Evolutionary conservation across 2,329 filamentous ascomycete species (phyloP).

Genomic region (Penicillium sp.): DNA sequence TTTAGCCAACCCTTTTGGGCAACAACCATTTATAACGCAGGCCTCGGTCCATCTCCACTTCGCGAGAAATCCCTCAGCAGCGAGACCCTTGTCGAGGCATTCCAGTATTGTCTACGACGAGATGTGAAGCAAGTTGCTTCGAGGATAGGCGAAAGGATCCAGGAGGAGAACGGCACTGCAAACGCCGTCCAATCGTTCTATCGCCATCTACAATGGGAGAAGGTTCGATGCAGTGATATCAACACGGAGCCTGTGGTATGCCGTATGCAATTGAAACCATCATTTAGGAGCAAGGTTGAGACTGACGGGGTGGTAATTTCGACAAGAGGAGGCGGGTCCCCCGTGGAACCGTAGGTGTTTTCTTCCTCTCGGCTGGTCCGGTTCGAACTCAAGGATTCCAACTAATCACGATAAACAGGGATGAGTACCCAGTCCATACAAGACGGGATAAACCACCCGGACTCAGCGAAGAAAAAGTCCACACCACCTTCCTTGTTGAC

Average conservation of each 20-base stretch:
- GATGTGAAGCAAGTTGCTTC: background rate
- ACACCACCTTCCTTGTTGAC: background rate
- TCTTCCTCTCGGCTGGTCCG: background rate
- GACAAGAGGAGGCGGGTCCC: background rate
- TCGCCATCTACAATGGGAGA: constrained; percentile 3
- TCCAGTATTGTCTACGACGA: background rate
- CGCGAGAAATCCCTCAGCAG: background rate
- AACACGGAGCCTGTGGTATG: background rate
- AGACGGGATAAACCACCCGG: background rate
- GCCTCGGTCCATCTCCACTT: background rate
- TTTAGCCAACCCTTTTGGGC: background rate
- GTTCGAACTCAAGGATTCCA: background rate
- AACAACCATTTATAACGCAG: background rate
- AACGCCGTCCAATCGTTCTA: constrained; percentile 7
- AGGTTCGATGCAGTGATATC: background rate
- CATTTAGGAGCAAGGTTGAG: background rate
- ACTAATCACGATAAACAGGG: background rate
- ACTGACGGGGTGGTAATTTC: background rate
- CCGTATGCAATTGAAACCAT: background rate
- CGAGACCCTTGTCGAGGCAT: background rate
- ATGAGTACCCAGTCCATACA: background rate
- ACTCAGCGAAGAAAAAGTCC: background rate
- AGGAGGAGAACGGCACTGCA: background rate
- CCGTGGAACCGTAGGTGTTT: background rate
- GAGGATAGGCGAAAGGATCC: background rate